Conservation (phyloP, 2,329 filamentous ascomycete species). For the Penicillium sclerotiorum region DNA sequence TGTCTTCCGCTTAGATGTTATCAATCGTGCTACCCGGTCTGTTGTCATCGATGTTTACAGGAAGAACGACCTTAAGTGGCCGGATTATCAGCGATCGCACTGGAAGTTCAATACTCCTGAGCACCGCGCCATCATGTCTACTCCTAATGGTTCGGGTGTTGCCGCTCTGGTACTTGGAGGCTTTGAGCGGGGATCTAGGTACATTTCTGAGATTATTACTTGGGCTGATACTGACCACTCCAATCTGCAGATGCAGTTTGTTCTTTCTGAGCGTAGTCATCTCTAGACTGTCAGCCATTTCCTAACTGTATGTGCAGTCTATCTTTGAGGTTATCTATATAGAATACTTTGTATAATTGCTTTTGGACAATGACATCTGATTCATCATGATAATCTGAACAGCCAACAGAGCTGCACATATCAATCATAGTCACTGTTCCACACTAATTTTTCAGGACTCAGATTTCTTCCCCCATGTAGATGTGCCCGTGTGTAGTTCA, state of each 20-base stretch:
- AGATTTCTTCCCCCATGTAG: no score
- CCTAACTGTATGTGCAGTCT: no score
- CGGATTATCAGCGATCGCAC: not conserved
- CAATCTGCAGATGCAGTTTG: conserved; percentile 1
- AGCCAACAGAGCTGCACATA: no score
- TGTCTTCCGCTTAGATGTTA: conserved; percentile 9
- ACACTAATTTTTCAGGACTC: no score
- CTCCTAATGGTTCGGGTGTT: conserved; percentile 4
- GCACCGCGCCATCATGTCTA: conserved; percentile 5
- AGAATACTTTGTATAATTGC: no score
- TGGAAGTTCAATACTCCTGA: conserved; percentile 7
- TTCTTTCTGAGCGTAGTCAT: not conserved
- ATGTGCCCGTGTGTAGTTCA: no score
- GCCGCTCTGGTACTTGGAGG: conserved; percentile 7
- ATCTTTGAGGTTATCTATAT: no score
- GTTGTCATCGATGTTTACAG: not conserved
- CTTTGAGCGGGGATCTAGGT: conserved; percentile 1
- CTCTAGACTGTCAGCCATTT: not conserved
- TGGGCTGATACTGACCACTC: not conserved
- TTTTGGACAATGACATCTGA: no score
- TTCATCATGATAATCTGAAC: no score
- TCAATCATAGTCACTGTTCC: no score
- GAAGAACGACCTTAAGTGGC: not conserved
- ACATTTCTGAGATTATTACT: conserved; percentile 1
- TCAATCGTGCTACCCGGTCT: not conserved